A percentile compares a stretch with the other conserved stretches of the same genome.
These are phyloP conservation scores for Oenanthe javanica DNA, from an alignment of 140 eudicot genomes.

Conservation along the genomic window DNA sequence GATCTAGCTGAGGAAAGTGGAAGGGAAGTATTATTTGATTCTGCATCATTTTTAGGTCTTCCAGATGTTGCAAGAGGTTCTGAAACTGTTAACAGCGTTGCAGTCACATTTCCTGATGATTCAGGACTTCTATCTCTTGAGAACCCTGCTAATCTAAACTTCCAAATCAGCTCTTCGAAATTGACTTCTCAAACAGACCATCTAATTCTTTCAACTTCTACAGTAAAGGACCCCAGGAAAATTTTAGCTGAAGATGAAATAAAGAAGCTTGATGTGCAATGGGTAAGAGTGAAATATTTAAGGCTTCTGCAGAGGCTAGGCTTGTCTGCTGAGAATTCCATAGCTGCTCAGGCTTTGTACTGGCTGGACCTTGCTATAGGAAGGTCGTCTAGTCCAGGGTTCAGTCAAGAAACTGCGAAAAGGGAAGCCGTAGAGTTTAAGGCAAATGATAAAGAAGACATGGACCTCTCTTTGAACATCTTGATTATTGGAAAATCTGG, in stretches of 20 bases:
- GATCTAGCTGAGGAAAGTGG: slow-evolving; percentile 18
- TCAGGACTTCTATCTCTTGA: slow-evolving; percentile 16
- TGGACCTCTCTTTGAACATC: slow-evolving; percentile 46
- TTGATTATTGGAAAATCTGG: slow-evolving; percentile 85
- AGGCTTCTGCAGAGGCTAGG: slow-evolving; percentile 47
- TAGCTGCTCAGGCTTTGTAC: slow-evolving; percentile 31
- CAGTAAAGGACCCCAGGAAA: slow-evolving; percentile 19
- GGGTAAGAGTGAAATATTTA: slow-evolving; percentile 34
- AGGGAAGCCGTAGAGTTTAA: slow-evolving; percentile 29
- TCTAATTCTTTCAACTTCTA: slow-evolving; percentile 6
- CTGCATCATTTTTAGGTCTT: slow-evolving; percentile 26
- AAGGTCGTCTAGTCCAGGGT: slow-evolving; percentile 9
- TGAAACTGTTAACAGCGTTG: slow-evolving; percentile 7
- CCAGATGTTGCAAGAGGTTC: slow-evolving; percentile 20
- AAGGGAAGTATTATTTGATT: slow-evolving; percentile 17
- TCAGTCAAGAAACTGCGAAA: slow-evolving; percentile 25
- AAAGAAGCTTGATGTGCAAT: slow-evolving; percentile 34
- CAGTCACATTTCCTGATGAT: slow-evolving; percentile 18
- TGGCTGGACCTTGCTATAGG: slow-evolving; percentile 29
- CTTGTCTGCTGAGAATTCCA: slow-evolving; percentile 33
- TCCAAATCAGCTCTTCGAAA: slow-evolving; percentile 16
- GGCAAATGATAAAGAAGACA: slow-evolving; percentile 20
- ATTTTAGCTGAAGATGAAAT: slow-evolving; percentile 29
- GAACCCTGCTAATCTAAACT: slow-evolving; percentile 19
- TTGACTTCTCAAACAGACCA: slow-evolving; percentile 12